These are phyloP conservation scores for Globisporangium carolinianum DNA, from an alignment of 352 stramenopile species.

Conservation along the genomic window DNA sequence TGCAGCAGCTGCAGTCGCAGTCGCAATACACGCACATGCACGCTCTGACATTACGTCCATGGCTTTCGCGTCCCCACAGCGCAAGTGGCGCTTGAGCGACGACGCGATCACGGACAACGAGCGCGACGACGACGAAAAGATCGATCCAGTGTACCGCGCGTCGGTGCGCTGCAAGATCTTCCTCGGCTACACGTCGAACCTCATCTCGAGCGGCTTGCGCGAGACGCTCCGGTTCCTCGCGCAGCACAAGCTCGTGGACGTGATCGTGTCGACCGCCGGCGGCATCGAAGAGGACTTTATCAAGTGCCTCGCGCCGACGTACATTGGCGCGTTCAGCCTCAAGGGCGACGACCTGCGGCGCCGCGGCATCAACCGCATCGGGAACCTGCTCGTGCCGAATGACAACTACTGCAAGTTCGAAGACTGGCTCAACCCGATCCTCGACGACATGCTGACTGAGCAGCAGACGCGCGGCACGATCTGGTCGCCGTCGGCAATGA, in stretches of 20 bases:
- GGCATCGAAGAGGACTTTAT: slow-evolving; percentile 99
- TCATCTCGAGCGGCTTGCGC: slow-evolving; percentile 97
- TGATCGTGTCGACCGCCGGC: slow-evolving; percentile 92
- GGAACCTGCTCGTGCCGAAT: slow-evolving; percentile 99
- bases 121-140: slow-evolving; percentile 83
- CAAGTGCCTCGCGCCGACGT: slow-evolving; percentile 98
- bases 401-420: slow-evolving; percentile 99
- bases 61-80: slow-evolving; percentile 19
- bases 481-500: slow-evolving; percentile 98
- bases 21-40: not conserved
- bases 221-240: slow-evolving; percentile 97
- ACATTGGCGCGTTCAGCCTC: slow-evolving; percentile 97
- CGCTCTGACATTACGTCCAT: too few relatives aligned
- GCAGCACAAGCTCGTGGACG: slow-evolving; percentile 98
- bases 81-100: slow-evolving; percentile 95
- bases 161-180: slow-evolving; percentile 97
- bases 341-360: slow-evolving; percentile 88
- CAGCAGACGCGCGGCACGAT: slow-evolving; percentile 88
- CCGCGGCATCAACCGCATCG: slow-evolving; percentile 99
- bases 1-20: not conserved
- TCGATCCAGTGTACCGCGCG: slow-evolving; percentile 67
- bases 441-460: slow-evolving; percentile 97
- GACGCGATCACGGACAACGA: slow-evolving; percentile 89
- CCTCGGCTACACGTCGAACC: slow-evolving; percentile 99
- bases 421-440: slow-evolving; percentile 94